A percentile compares a stretch with the other conserved stretches of the same genome.
These are phyloP conservation scores for Spatholobus suberectus DNA, from an alignment of 306 rosid genomes.

Conservation along the genomic window DNA sequence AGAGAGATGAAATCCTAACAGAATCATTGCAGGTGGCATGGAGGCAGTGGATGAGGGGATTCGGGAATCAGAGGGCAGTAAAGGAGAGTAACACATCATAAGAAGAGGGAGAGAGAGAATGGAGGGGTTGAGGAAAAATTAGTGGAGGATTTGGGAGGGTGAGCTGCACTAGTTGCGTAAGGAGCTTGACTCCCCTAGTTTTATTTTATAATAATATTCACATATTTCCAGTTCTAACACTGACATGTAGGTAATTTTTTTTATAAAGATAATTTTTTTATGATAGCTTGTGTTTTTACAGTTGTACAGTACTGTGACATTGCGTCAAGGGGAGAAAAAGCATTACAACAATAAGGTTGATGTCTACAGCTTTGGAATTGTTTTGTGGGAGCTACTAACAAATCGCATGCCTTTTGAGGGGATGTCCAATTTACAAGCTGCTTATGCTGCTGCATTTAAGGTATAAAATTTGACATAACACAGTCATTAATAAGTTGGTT, in stretches of 20 bases:
- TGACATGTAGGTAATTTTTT: not conserved
- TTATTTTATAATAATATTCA: not conserved
- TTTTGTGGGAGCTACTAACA: slow-evolving; percentile 83
- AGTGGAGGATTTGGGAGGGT: not conserved
- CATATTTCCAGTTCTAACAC: not conserved
- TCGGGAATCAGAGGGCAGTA: not conserved
- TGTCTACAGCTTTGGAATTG: slow-evolving; percentile 89
- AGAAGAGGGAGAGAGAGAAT: not conserved
- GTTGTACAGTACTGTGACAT: slow-evolving; percentile 88
- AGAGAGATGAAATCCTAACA: not conserved
- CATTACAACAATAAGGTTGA: slow-evolving; percentile 91
- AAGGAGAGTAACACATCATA: not conserved
- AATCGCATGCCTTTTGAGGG: slow-evolving; percentile 95
- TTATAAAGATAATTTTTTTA: not conserved
- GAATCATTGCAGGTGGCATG: not conserved
- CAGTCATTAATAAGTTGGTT: not conserved
- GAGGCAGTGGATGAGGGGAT: not conserved
- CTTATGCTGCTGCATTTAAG: slow-evolving; percentile 94
- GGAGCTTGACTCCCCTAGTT: not conserved
- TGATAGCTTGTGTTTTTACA: slow-evolving; percentile 39
- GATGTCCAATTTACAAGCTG: slow-evolving; percentile 93
- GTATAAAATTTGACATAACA: slow-evolving; percentile 38
- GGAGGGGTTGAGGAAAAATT: not conserved
- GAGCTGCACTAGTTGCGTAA: not conserved
- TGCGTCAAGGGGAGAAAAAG: slow-evolving; percentile 91